Evolutionary conservation across 495 filamentous ascomycete species (phyloP), one percentile per base, ranked within the genome.

Genomic region (Copromyces sp.): DNA sequence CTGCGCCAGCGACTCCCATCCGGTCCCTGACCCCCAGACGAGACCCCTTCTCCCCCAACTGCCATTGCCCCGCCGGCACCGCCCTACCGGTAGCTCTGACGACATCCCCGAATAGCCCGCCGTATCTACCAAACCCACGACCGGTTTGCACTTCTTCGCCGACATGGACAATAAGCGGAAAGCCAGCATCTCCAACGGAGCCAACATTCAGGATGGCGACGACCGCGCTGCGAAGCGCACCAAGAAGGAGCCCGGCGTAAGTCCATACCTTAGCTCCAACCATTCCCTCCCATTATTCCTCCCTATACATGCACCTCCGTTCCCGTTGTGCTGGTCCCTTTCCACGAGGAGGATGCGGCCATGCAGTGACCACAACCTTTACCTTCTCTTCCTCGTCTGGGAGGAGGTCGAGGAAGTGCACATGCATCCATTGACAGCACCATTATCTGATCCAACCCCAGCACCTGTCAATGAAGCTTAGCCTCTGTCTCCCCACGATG

Each of bases 161-260:
- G 71, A 75, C 59, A 92, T 92, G 90, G 90, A 89, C 72, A 86
- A 86, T 73, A 94, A 93, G 84, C 88, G 91, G 70, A 92, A 91
- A 79, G 86, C 86, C 35, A 80, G 78, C 71, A 80, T 82, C 73
- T 78, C 83, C 17, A 78, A 79, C 68, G 80, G 79, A 65, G 74
- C 78, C 42, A 79, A 76, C 65, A 73, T 70, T 40, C 81, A 81
- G 35, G 84, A 87, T 39, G 71, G 78, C 68, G 85, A 88, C 40
- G 87, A 89, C 72, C 87, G 89, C 74, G 86, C 86, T 76, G 81
- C 86, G 61, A 93, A 93, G 84, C 83, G 88, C 70, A 85, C 85
- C 75, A 90, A 78, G 70, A 65, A 45, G 42, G 71, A 87, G 74
- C 78, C 79, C 29, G 76, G 77, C 39, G 81, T 81, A 77, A 76